Base-by-base conservation (phyloP, 2,329 filamentous ascomycete species). In the Elsinoe arachidis region DNA sequence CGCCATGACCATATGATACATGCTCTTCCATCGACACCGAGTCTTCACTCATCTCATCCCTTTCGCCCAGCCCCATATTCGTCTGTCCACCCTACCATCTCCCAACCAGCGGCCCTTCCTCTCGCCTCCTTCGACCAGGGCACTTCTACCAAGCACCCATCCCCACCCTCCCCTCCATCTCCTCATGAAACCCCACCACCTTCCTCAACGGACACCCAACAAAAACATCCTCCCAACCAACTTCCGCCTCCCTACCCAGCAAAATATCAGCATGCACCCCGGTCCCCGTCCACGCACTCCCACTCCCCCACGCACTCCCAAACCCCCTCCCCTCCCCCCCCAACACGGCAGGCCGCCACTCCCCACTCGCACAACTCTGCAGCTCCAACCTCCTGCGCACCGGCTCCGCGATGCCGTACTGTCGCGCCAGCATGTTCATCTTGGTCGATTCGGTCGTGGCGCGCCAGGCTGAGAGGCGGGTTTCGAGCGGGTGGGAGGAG, bases 141-240 rank as follows among this genome's bases (percentile, higher is more conserved):
- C 3, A 38, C 34, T 5, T 62, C 62, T 67, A 74, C 72, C 78
- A 77, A 76, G 38, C 30, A 23, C 70, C 78, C 83, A 96, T 95
- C 80, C 85, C 87, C 73, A 95, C 77, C 80, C 90, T 89, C 73
- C 83, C 82, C 83, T 96, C 92, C 84, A 96, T 90, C 82, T 97
- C 92, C 58, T 89, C 86, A 66, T 96, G 90, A 74, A 96, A 85
- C 55, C 85, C 83, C 21, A 85, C 82, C 41, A 83, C 76, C 60
- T 82, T 80, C 66, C 84, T 80, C 70, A 83, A 80, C 73, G 92
- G 89, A 65, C 88, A 72, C 75, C 90, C 89, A 17, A 80, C 83
- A 70, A 86, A 97, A 17, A 99, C 84, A 76, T 97, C 93, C 79
- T 99, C 93, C 93, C 93, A 99, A 7, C 80, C 83, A 65, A 95